Conservation (phyloP, 345 rosid genomes). For the Gynandropsis gynandra region DNA sequence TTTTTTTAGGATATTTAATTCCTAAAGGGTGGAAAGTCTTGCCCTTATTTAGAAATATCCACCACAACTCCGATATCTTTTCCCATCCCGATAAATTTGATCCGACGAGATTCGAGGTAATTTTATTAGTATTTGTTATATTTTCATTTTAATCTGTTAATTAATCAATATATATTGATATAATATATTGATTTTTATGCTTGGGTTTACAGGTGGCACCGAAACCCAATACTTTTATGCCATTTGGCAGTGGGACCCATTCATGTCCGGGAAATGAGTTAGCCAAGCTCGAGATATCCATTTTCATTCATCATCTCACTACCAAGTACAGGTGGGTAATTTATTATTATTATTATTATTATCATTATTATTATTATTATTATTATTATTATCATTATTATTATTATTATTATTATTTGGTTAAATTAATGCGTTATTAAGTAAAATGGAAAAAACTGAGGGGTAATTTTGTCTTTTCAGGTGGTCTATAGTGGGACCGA, state of each 20-base stretch:
- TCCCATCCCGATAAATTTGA: constrained; percentile 63
- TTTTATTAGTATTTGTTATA: background rate
- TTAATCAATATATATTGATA: background rate
- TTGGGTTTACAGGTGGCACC: constrained; percentile 47
- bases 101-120: constrained; percentile 86
- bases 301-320: constrained; percentile 82
- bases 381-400: too few relatives aligned
- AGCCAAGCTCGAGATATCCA: constrained; percentile 69
- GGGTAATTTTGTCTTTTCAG: constrained; percentile 25
- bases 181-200: background rate
- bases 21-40: constrained; percentile 96
- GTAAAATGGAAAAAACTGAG: constrained; percentile 15
- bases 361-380: too few relatives aligned
- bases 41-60: constrained; percentile 83
- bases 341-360: background rate
- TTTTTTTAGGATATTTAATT: constrained; percentile 57
- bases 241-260: constrained; percentile 86
- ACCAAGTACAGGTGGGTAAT: constrained; percentile 74
- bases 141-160: background rate
- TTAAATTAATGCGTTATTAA: background rate
- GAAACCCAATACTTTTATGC: constrained; percentile 80
- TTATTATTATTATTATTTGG: background rate
- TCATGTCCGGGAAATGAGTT: constrained; percentile 88
- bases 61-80: constrained; percentile 68
- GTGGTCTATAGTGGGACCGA: constrained; percentile 47